These are phyloP conservation scores for Haplosporangium sp. DNA, from an alignment of 371 early-diverging fungal genomes.

Conservation along the genomic window DNA sequence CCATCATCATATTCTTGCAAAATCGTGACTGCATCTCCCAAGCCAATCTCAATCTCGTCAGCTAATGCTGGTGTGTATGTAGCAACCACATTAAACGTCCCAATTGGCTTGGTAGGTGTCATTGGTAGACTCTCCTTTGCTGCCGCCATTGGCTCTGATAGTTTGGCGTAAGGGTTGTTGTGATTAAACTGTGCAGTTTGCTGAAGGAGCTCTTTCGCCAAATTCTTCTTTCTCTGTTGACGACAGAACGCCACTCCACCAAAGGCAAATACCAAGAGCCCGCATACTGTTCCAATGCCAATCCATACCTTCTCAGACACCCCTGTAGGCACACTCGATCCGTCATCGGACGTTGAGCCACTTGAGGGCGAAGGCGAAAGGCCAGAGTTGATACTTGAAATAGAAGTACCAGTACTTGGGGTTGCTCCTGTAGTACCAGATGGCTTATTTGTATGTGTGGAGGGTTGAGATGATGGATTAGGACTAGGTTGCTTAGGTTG, in stretches of 20 bases:
- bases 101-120: constrained; percentile 60
- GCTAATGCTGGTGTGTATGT: constrained; percentile 73
- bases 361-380: constrained; percentile 6
- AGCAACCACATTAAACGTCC: constrained; percentile 64
- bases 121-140: constrained; percentile 35
- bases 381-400: constrained; percentile 2
- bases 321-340: constrained; percentile 33
- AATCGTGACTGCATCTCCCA: constrained; percentile 73
- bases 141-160: constrained; percentile 11
- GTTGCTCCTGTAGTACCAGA: neutral
- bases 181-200: constrained; percentile 54
- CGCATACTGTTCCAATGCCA: constrained; percentile 41
- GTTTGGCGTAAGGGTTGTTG: constrained; percentile 53
- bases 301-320: constrained; percentile 38
- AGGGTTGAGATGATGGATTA: constrained; percentile 6
- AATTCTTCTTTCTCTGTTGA: constrained; percentile 50
- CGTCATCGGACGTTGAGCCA: constrained; percentile 5
- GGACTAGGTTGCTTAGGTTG: constrained; percentile 3
- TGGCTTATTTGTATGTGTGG: constrained; percentile 9
- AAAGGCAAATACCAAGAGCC: constrained; percentile 41
- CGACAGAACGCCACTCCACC: constrained; percentile 52
- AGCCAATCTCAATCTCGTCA: constrained; percentile 76
- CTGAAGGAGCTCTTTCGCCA: constrained; percentile 29
- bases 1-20: constrained; percentile 78
- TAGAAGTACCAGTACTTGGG: neutral